Evolutionary conservation across 768 basidiomycete species (phyloP), one percentile per base, ranked within the genome.

Genomic region (Paxillus rubicundulus): DNA sequence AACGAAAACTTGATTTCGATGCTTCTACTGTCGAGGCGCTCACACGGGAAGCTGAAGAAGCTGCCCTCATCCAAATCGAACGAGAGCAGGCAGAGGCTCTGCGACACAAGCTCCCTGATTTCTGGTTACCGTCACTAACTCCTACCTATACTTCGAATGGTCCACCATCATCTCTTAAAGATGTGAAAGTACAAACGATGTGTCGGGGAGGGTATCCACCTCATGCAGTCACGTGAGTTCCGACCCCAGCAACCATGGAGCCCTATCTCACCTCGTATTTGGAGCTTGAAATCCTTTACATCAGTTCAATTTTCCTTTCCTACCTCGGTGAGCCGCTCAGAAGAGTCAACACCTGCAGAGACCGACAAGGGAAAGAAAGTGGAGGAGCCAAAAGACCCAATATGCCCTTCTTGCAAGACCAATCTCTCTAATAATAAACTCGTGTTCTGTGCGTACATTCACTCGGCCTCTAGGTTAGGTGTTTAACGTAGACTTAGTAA

Each of bases 81-180:
- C 77, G 78, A 32, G 93, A 97, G 67, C 89, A 91, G 59, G 86
- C 87, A 0, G 92, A 93, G 56, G 81, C 87, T 3, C 73, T 96
- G 51, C 89, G 87, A 53, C 81, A 83, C 54, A 97, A 98, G 68
- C 79, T 98, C 3, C 94, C 97, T 2, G 94, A 97, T 62, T 99
- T 97, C 67, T 99, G 97, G 97, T 77, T 99, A 36, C 94, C 94
- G 2, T 93, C 90, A 0, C 72, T 98, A 21, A 94, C 95, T 0
- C 95, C 95, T 0, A 95, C 81, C 41, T 82, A 89, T 69, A 72
- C 81, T 20, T 76, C 87, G 30, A 76, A 65, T 45, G 84, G 84
- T 0, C 78, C 77, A 9, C 86, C 85, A 2, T 77, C 75, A 24
- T 86, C 86, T 4, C 70, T 93, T 39, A 78, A 80, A 59, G 91